Base-by-base conservation (phyloP, 768 basidiomycete species). In the Amanita inopinata region DNA sequence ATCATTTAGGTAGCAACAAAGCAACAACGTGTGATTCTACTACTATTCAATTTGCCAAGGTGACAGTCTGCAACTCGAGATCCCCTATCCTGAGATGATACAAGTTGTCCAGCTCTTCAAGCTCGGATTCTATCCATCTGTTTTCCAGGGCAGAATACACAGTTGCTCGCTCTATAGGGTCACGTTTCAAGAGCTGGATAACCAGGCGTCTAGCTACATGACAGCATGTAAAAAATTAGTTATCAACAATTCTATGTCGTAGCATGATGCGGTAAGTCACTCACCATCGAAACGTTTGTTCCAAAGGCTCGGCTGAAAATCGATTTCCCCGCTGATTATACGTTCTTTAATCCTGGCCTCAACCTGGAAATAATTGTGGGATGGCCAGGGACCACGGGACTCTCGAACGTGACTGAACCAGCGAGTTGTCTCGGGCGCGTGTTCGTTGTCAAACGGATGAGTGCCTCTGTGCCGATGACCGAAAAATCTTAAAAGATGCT, bases 391-490 rank as follows among this genome's bases (percentile, higher is more conserved):
- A 46, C 45, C 56, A 49, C 57, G 62, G 23, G 65, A 66, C 20
- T 61, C 60, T 49, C 58, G 50, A 5, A 58, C 53, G 47, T 62
- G 64, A 50, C 50, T 56, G 35, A 59, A 36, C 64, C 70, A 67
- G 42, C 59, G 63, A 24, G 66, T 64, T 14, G 56, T 51, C 33
- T 56, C 54, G 40, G 50, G 47, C 35, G 53, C 49, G 46, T 57
- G 61, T 4, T 70, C 75, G 48, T 77, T 73, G 55, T 89, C 85
- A 53, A 88, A 89, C 0, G 86, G 86, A 58, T 88, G 85, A 28
- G 66, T 66, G 23, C 86, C 84, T 34, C 85, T 88, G 41, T 23
- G 20, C 14, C 30, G 19, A 25, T 18, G 9, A 27, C 11, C 23
- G 9, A 22, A 6, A 23, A 31, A 20, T 40, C 30, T 14, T 10